These are phyloP conservation scores for Logfia minima DNA, from an alignment of 129 eudicot genomes.

Conservation along the genomic window DNA sequence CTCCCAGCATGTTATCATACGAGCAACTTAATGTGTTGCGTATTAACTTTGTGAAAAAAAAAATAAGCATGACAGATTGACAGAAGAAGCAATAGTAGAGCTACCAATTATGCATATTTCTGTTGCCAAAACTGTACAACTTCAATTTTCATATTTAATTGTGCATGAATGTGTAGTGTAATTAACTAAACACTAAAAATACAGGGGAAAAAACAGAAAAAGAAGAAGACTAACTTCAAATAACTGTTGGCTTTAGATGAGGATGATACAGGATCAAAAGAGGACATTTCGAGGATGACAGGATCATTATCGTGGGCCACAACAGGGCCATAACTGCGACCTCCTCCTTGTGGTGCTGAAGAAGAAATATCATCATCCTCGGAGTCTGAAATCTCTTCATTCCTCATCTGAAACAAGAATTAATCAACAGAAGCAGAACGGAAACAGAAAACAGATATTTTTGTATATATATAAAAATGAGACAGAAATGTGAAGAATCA, in stretches of 20 bases:
- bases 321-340: constrained; percentile 56
- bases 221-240: constrained; percentile 21
- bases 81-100: constrained; percentile 9
- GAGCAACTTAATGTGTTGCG: no score
- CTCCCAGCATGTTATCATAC: not conserved
- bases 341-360: constrained; percentile 30
- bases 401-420: constrained; percentile 39
- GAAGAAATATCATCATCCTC: constrained; percentile 47
- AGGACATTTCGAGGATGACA: constrained; percentile 79
- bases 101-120: constrained; percentile 7
- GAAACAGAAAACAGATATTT: not conserved
- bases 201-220: no score
- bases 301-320: constrained; percentile 65
- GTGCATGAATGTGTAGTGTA: no score
- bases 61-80: no score
- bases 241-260: constrained; percentile 31
- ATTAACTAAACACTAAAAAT: not conserved
- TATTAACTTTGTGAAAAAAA: no score
- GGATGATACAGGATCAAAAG: constrained; percentile 53
- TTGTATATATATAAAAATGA: not conserved
- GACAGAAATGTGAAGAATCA: not conserved
- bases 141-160: no score
- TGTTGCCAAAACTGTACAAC: not conserved
- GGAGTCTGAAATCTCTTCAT: constrained; percentile 44
- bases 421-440: not conserved